These are phyloP conservation scores for Plasmodium cynomolgi DNA, from an alignment of 169 alveolate genomes.

Conservation along the genomic window DNA sequence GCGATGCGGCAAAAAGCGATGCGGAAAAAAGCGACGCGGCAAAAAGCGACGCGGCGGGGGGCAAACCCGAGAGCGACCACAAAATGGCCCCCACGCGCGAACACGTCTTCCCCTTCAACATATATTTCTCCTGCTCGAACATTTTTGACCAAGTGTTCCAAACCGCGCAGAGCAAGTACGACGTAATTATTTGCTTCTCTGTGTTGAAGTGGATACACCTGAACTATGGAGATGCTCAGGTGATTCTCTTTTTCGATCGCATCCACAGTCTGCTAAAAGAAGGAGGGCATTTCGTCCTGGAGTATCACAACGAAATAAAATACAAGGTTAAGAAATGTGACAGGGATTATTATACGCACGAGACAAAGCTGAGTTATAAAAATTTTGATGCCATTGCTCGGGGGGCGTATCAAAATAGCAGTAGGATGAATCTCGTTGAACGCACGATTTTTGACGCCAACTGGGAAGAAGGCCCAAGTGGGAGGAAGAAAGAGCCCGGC, in stretches of 20 bases:
- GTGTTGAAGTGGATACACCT: slow-evolving; percentile 70
- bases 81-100: background rate
- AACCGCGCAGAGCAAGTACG: slow-evolving; percentile 22
- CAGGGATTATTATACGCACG: slow-evolving; percentile 4
- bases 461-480: background rate
- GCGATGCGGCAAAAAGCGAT: background rate
- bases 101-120: slow-evolving; percentile 26
- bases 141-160: slow-evolving; percentile 37
- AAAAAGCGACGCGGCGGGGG: background rate
- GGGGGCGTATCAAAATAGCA: slow-evolving; percentile 15
- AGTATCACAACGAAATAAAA: slow-evolving; percentile 51
- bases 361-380: slow-evolving; percentile 22
- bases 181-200: slow-evolving; percentile 41
- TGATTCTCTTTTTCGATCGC: slow-evolving; percentile 48
- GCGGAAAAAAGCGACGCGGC: background rate
- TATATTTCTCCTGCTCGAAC: slow-evolving; percentile 47
- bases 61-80: background rate
- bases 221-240: slow-evolving; percentile 40
- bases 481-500: background rate
- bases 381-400: slow-evolving; percentile 38
- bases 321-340: slow-evolving; percentile 35
- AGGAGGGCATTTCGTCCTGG: slow-evolving; percentile 50
- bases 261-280: slow-evolving; percentile 22
- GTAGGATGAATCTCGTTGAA: slow-evolving; percentile 6
- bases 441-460: slow-evolving; percentile 8